These are phyloP conservation scores for Lentinula guzmanii DNA, from an alignment of 768 basidiomycete genomes.

Conservation along the genomic window DNA sequence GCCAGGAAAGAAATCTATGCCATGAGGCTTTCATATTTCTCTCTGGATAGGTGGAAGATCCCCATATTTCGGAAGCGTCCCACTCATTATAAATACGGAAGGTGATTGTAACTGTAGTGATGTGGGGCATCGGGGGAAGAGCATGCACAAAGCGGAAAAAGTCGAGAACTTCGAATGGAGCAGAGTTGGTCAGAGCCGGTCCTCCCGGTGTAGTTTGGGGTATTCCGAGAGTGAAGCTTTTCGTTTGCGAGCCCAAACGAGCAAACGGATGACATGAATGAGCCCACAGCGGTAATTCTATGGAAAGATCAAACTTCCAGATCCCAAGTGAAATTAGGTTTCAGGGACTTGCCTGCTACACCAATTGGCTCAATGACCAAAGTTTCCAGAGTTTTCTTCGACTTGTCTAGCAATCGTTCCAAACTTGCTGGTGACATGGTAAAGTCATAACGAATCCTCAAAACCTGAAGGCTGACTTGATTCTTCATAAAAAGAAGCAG, in stretches of 20 bases:
- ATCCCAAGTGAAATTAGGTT: neutral
- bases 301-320: neutral
- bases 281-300: neutral
- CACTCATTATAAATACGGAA: neutral
- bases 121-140: neutral
- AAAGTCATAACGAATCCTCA: conserved; percentile 4
- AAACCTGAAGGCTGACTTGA: neutral
- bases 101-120: neutral
- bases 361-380: conserved; percentile 3
- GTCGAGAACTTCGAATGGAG: conserved; percentile 3
- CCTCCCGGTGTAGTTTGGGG: neutral
- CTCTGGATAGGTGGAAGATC: neutral
- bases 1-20: conserved; percentile 2
- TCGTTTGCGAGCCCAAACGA: neutral
- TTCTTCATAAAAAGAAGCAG: neutral
- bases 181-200: neutral
- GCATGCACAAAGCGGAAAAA: neutral
- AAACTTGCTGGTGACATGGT: conserved; percentile 3
- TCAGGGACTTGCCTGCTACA: neutral
- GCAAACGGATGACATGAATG: conserved; percentile 2
- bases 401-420: neutral
- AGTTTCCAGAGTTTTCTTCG: neutral
- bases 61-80: conserved; percentile 5
- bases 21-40: neutral
- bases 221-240: neutral